Percentiles rank a stretch among this genome's conserved stretches.
Conservation (phyloP, 192 early-diverging fungal genomes). For the Gonapodya prolifera region DNA sequence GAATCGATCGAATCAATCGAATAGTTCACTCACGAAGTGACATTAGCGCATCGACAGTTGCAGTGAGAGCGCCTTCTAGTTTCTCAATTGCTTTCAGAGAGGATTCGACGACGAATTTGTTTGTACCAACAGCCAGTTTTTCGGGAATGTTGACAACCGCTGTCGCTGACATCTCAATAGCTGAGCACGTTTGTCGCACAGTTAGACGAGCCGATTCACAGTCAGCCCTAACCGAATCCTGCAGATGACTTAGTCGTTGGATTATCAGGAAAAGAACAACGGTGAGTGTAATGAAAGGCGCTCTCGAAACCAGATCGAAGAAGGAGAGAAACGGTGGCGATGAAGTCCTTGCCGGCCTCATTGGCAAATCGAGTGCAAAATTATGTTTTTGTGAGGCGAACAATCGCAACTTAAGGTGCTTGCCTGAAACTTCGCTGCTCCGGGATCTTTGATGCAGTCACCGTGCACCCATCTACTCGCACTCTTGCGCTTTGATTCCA, state of each 20-base stretch:
- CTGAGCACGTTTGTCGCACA: background rate
- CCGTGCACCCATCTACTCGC: no score
- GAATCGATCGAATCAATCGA: no score
- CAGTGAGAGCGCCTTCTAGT: background rate
- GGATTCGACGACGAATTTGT: background rate
- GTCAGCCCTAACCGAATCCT: background rate
- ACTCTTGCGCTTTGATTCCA: no score
- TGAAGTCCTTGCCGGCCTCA: no score
- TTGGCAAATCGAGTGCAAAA: no score
- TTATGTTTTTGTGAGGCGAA: no score
- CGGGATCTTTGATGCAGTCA: no score
- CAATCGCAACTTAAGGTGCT: no score
- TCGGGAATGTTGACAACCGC: background rate
- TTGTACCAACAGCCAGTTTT: background rate
- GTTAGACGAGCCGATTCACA: background rate
- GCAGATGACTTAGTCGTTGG: background rate
- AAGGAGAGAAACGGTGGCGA: background rate
- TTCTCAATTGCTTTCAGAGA: background rate
- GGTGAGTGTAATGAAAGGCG: background rate
- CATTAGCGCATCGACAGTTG: background rate
- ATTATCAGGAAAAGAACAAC: background rate
- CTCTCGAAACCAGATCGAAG: background rate
- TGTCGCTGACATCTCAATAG: background rate
- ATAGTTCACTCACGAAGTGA: background rate
- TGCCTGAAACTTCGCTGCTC: no score